Percentiles rank a stretch among this genome's conserved stretches.
Conservation (phyloP, 2,329 filamentous ascomycete species). For the Fusarium illudens region DNA sequence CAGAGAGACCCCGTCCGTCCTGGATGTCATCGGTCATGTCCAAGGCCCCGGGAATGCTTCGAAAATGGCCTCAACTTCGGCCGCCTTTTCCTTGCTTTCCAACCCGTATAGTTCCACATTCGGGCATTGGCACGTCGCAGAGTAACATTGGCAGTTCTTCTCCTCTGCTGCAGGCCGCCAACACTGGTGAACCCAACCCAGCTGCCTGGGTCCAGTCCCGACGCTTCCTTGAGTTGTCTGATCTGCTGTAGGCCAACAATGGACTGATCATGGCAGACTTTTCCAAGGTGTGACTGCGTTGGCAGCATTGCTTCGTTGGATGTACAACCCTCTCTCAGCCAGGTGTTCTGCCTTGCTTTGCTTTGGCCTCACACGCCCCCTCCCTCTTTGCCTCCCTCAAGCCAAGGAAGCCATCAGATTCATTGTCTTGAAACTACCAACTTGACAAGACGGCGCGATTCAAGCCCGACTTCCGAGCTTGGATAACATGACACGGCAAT, state of each 20-base stretch:
- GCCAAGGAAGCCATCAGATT: constrained; percentile 6
- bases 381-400: constrained; percentile 1
- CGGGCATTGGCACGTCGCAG: constrained; percentile 36
- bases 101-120: constrained; percentile 22
- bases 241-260: constrained; percentile 7
- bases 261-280: constrained; percentile 3
- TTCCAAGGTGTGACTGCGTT: background rate
- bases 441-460: constrained; percentile 2
- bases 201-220: constrained; percentile 2
- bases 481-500: constrained; percentile 17
- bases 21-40: background rate
- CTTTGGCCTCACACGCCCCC: constrained; percentile 7
- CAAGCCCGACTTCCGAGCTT: constrained; percentile 7
- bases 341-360: background rate
- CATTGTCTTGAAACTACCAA: constrained; percentile 17
- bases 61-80: background rate
- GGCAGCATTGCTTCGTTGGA: background rate
- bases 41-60: background rate
- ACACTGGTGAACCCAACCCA: constrained; percentile 15
- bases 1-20: background rate
- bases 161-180: background rate
- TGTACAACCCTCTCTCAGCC: background rate
- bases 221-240: background rate
- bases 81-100: constrained; percentile 1
- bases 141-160: constrained; percentile 24